Conservation (phyloP, 352 stramenopile species). For the Globisporangium yorkense region DNA sequence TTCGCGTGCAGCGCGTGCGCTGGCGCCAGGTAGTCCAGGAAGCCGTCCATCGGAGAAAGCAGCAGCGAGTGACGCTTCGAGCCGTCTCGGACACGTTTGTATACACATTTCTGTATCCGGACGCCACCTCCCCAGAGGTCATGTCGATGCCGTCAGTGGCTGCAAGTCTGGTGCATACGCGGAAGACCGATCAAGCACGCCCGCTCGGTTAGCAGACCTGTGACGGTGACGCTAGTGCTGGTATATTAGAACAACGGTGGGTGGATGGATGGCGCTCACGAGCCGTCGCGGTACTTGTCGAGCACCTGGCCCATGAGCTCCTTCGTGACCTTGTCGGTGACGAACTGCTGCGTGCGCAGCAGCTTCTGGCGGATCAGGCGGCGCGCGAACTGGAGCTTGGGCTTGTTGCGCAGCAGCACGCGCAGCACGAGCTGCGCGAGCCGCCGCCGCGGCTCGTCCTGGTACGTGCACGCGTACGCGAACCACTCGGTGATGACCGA, state of each 20-base stretch:
- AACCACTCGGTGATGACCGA: slow-evolving; percentile 57
- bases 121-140: too few relatives aligned
- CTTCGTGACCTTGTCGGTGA: slow-evolving; percentile 41
- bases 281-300: slow-evolving; percentile 24
- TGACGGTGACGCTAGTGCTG: background rate
- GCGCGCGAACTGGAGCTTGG: slow-evolving; percentile 33
- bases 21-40: slow-evolving; percentile 46
- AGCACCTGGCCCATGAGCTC: slow-evolving; percentile 33
- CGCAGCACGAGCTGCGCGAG: slow-evolving; percentile 49
- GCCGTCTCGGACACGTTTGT: too few relatives aligned
- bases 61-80: too few relatives aligned
- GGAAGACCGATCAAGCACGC: too few relatives aligned
- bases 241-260: slow-evolving; percentile 10
- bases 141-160: too few relatives aligned
- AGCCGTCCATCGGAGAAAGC: slow-evolving; percentile 38
- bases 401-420: slow-evolving; percentile 47
- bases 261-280: slow-evolving; percentile 2
- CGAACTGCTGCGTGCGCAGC: slow-evolving; percentile 17
- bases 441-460: slow-evolving; percentile 37
- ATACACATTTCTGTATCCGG: too few relatives aligned
- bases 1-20: slow-evolving; percentile 24
- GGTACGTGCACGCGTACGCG: slow-evolving; percentile 31
- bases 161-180: too few relatives aligned
- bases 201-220: background rate
- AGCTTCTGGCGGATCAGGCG: slow-evolving; percentile 31